Base-by-base conservation (phyloP, 148 eudicot genomes). In the Dianthus caryophyllus region DNA sequence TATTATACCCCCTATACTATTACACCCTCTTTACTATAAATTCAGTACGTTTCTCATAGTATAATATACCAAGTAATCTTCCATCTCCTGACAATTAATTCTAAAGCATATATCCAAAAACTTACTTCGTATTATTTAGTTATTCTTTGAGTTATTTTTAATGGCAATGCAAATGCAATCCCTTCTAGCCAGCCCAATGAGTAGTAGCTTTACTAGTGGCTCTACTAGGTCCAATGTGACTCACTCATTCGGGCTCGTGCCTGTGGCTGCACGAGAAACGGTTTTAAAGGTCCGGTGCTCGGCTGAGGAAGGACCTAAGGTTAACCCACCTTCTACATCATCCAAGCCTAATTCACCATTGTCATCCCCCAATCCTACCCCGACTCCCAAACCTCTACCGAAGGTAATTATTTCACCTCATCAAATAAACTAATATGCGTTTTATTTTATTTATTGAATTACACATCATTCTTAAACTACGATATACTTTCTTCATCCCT, bases 101-200 rank as follows among this genome's bases (percentile, higher is more conserved):
- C 12, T 13, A 21, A 18, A 48, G 16, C 9, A 22, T 5, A 39
- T n/a, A n/a, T 31, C 13, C 53, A n/a, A n/a, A n/a, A 41, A 41
- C 44, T n/a, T n/a, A n/a, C n/a, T n/a, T n/a, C n/a, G n/a, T n/a
- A n/a, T n/a, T n/a, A n/a, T n/a, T n/a, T n/a, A n/a, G n/a, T n/a
- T n/a, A n/a, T n/a, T 41, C 44, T 41, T n/a, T 41, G 10, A 41
- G 12, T 2, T 33, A n/a, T n/a, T n/a, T 33, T 1, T 41, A 41
- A 63, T 69, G 72, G 75, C 86, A 7, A 55, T 71, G 48, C 70
- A 57, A 21, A 53, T 77, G 71, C 86, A 83, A 63, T 14, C 74
- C 27, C 68, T 71, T 22, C 60, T 75, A 21, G 76, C 24, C 0
- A 74, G 66, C 36, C 71, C 81, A 1, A 24, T 38, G 2, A 12